Evolutionary conservation across 441 rosid genomes (phyloP).

Genomic region (Erysimum pusillum): DNA sequence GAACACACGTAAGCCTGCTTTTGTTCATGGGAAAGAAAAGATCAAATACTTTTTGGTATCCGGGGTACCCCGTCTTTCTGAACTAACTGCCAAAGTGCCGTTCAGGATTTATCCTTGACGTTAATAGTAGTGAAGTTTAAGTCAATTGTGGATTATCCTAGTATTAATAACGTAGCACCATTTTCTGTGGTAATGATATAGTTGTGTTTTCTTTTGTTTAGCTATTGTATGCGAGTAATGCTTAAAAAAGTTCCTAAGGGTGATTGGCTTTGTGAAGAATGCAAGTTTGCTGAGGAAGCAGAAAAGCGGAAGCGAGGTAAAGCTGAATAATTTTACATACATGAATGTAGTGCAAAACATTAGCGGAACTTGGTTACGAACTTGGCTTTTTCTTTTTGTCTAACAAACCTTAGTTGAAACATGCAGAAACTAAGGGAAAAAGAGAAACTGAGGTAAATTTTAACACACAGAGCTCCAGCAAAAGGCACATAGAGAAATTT

Average conservation of each 20-base stretch:
- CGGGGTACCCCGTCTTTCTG: constrained; percentile 13
- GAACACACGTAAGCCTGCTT: constrained; percentile 88
- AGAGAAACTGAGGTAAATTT: constrained; percentile 45
- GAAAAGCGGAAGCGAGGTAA: constrained; percentile 74
- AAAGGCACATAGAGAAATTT: constrained; percentile 64
- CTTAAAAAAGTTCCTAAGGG: constrained; percentile 82
- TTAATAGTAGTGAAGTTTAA: constrained; percentile 27
- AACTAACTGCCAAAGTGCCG: constrained; percentile 10
- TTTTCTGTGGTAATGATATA: constrained; percentile 22
- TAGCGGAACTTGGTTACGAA: constrained; percentile 9
- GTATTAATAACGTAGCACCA: constrained; percentile 25
- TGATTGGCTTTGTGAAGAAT: constrained; percentile 98
- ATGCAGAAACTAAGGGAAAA: constrained; percentile 64
- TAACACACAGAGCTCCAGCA: constrained; percentile 53
- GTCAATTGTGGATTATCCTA: constrained; percentile 10
- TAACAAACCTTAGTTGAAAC: constrained; percentile 47
- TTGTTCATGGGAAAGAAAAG: constrained; percentile 9
- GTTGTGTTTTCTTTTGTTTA: constrained; percentile 48
- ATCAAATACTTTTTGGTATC: constrained; percentile 20
- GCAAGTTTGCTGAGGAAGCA: constrained; percentile 75
- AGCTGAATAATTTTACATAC: constrained; percentile 32
- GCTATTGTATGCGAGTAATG: constrained; percentile 98
- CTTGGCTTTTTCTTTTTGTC: constrained; percentile 33
- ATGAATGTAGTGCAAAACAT: constrained; percentile 39
- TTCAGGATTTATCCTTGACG: constrained; percentile 24